These are phyloP conservation scores for Boletus rubescentipes DNA, from an alignment of 768 basidiomycete species.

Conservation along the genomic window DNA sequence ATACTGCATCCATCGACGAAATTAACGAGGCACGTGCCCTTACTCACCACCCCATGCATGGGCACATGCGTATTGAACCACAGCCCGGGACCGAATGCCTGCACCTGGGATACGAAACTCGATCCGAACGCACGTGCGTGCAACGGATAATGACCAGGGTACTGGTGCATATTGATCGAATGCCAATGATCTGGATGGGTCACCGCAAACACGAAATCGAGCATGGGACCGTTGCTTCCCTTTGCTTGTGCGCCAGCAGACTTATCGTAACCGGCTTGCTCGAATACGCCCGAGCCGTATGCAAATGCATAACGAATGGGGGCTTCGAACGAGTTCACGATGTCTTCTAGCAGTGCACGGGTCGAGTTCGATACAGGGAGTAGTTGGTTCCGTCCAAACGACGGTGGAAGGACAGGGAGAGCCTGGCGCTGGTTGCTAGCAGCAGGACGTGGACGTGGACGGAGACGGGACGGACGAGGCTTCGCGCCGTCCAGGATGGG, in stretches of 20 bases:
- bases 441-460: slow-evolving; percentile 43
- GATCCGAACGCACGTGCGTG: slow-evolving; percentile 85
- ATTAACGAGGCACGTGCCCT: not conserved
- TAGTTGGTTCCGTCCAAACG: slow-evolving; percentile 80
- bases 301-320: slow-evolving; percentile 97
- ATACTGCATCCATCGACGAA: too few species aligned
- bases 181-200: slow-evolving; percentile 93
- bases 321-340: slow-evolving; percentile 79
- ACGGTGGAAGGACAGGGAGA: slow-evolving; percentile 60
- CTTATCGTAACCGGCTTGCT: slow-evolving; percentile 76
- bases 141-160: slow-evolving; percentile 88
- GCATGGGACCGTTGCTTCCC: slow-evolving; percentile 62
- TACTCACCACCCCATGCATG: slow-evolving; percentile 78
- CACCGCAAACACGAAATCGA: slow-evolving; percentile 97
- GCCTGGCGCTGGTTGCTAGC: slow-evolving; percentile 26
- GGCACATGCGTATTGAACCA: slow-evolving; percentile 96
- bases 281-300: slow-evolving; percentile 94
- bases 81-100: slow-evolving; percentile 78
- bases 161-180: slow-evolving; percentile 90
- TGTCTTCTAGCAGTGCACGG: slow-evolving; percentile 73
- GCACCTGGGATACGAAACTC: slow-evolving; percentile 73
- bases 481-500: slow-evolving; percentile 29
- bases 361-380: slow-evolving; percentile 78
- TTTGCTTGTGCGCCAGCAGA: slow-evolving; percentile 25
- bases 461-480: slow-evolving; percentile 37